Percentiles rank a stretch among this genome's conserved stretches.
Evolutionary conservation across 1,139 yeast species (phyloP).

Genomic region (Candida dubliniensis): DNA sequence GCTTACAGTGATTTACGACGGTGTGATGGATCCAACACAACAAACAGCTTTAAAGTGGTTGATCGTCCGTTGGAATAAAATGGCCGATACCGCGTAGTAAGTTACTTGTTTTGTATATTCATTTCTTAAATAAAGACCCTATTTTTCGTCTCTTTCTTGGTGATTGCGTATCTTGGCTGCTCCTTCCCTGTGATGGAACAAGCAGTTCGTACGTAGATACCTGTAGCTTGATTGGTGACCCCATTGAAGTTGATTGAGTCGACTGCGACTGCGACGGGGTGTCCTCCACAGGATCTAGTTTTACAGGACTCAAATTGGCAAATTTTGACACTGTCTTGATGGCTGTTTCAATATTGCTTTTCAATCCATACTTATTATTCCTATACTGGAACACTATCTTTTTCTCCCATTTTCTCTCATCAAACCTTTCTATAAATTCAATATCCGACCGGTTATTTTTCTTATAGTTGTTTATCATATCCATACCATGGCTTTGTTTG

Average conservation of each 20-base stretch:
- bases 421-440: constrained; percentile 19
- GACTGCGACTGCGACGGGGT: constrained; percentile 1
- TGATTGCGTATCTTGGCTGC: constrained; percentile 1
- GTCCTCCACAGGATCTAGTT: constrained; percentile 5
- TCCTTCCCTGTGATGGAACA: neutral
- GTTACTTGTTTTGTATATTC: neutral
- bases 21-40: constrained; percentile 39
- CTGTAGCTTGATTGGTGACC: neutral
- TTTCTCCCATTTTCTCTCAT: constrained; percentile 18
- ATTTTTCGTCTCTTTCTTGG: constrained; percentile 15
- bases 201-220: neutral
- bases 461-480: constrained; percentile 30
- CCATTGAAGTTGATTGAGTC: neutral
- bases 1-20: constrained; percentile 39
- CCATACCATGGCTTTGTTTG: constrained; percentile 37
- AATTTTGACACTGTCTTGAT: constrained; percentile 10
- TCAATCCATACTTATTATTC: constrained; percentile 5
- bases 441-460: constrained; percentile 18
- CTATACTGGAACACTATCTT: constrained; percentile 10
- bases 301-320: constrained; percentile 11
- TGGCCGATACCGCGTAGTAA: constrained; percentile 13
- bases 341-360: constrained; percentile 8
- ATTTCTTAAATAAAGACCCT: constrained; percentile 10
- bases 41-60: constrained; percentile 38
- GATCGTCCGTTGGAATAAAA: constrained; percentile 40